A percentile compares a stretch with the other conserved stretches of the same genome.
Conservation (phyloP, 2,329 filamentous ascomycete genomes). For the Penicillium freii region DNA sequence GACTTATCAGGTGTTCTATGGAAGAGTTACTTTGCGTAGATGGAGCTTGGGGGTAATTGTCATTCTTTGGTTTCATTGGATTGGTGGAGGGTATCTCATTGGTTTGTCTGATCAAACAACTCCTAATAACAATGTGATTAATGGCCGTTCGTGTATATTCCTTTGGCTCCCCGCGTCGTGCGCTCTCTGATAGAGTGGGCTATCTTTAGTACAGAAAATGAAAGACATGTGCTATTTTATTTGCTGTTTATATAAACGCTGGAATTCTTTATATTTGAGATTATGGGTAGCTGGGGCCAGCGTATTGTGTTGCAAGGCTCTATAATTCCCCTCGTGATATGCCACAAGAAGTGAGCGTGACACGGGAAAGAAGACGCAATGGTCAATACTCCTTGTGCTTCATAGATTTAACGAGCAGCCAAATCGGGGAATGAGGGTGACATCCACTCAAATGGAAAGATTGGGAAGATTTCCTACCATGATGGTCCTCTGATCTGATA, state of each 20-base stretch:
- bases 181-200: not conserved
- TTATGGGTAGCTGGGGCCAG: not conserved
- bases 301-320: not conserved
- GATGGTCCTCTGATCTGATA: not conserved
- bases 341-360: not conserved
- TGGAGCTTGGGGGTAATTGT: not conserved
- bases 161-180: not conserved
- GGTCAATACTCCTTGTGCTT: not conserved
- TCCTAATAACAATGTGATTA: not conserved
- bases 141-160: conserved; percentile 2
- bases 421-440: not conserved
- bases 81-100: not conserved
- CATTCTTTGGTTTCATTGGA: not conserved
- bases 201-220: not conserved
- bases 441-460: not conserved
- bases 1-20: conserved; percentile 94
- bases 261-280: not conserved
- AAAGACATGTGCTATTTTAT: not conserved
- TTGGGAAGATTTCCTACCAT: not conserved
- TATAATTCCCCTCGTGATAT: not conserved
- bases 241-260: not conserved
- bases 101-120: not conserved
- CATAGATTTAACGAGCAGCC: not conserved
- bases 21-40: conserved; percentile 97
- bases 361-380: not conserved